Evolutionary conservation across 768 basidiomycete species (phyloP), one percentile per base, ranked within the genome.

Genomic region (Cystofilobasidium macerans): DNA sequence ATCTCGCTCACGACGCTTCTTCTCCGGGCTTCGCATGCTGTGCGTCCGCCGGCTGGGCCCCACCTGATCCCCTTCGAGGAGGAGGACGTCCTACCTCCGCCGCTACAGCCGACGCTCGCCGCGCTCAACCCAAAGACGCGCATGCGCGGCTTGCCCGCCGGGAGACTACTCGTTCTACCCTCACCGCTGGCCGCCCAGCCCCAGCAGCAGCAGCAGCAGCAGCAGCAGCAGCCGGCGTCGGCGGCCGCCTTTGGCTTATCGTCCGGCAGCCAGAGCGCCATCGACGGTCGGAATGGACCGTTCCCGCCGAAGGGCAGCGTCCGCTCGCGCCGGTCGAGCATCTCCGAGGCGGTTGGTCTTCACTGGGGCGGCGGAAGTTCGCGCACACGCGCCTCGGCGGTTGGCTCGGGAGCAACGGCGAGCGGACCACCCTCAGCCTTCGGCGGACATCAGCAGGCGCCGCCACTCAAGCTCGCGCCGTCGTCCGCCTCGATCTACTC

Each of bases 61-160:
- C 65, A 67, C 35, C 53, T 67, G 7, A 67, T 67, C 32, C 65
- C 65, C 20, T 67, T 67, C 40, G 59, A 67, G 35, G 65, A 67
- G 51, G 65, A 67, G 32, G 65, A 67, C 26, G 47, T 32, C 26
- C 58, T 61, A 36, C 51, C 61, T 12, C n/a, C 22, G 11, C 57
- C 64, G 8, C 45, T 65, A 13, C 45, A 51, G 35, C 51, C 51
- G 26, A 54, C 51, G 28, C 51, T 32, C 26, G 30, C 51, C 3
- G 51, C 51, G 14, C 51, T 54, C 51, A 54, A 54, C 51, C 51
- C 51, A 32, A 54, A 54, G 51, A 54, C 51, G 28, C 26, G 51
- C 24, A 61, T 48, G 11, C 60, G 51, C 30, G 51, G 51, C 26
- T 30, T 67, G 13, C 65, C 60, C 1, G 60, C 47, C 16, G 65